Conservation (phyloP, 768 basidiomycete species). For the Mrakia hoshinonis region DNA sequence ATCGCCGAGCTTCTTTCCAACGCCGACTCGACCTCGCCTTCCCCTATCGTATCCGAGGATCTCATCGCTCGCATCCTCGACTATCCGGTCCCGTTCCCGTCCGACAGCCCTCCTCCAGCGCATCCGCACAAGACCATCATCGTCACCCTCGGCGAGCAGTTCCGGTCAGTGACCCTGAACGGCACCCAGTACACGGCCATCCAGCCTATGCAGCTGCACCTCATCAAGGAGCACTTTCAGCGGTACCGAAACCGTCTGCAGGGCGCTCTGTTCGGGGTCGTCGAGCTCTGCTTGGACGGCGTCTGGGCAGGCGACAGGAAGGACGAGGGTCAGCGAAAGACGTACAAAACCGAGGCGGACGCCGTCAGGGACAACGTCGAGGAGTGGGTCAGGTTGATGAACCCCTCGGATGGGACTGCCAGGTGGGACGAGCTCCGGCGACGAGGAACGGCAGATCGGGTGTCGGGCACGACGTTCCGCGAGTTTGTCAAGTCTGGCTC, state of each 20-base stretch:
- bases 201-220: neutral
- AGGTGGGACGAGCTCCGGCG: neutral
- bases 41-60: neutral
- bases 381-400: neutral
- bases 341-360: neutral
- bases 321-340: neutral
- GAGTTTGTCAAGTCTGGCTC: neutral
- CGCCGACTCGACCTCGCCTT: neutral
- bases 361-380: neutral
- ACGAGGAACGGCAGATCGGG: neutral
- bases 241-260: neutral
- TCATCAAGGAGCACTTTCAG: neutral
- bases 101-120: neutral
- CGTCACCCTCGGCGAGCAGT: slow-evolving; percentile 9
- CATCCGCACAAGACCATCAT: neutral
- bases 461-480: neutral
- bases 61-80: slow-evolving; percentile 14
- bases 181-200: slow-evolving; percentile 13
- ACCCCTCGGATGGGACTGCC: neutral
- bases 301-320: neutral
- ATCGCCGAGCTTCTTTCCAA: slow-evolving; percentile 2
- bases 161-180: neutral
- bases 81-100: slow-evolving; percentile 9
- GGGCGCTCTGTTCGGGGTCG: neutral
- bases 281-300: slow-evolving; percentile 6